These are phyloP conservation scores for Oryza longistaminata DNA, from an alignment of 176 grass and related monocot genomes.

Conservation along the genomic window DNA sequence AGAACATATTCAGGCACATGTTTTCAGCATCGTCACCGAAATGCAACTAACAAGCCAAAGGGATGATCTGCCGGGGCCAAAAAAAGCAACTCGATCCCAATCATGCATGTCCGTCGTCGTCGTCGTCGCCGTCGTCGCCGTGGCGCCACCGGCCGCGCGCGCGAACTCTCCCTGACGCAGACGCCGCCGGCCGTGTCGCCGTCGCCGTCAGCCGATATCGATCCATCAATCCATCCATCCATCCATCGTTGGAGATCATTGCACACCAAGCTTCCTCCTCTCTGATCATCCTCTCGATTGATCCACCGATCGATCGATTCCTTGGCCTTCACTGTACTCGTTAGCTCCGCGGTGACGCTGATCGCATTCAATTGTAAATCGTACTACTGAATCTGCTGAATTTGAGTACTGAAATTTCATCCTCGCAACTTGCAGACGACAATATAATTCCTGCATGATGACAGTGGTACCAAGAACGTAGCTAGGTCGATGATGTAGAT, in stretches of 20 bases:
- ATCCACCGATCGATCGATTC: background rate
- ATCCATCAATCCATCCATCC: background rate
- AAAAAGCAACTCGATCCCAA: constrained; percentile 33
- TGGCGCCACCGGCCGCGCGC: background rate
- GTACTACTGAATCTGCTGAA: background rate
- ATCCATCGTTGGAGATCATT: background rate
- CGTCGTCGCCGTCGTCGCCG: background rate
- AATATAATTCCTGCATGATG: constrained; percentile 15
- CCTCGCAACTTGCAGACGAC: constrained; percentile 2
- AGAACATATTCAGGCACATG: constrained; percentile 1
- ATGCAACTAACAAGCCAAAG: constrained; percentile 14
- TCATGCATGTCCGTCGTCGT: constrained; percentile 38
- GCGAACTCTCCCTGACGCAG: no score
- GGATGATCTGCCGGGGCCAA: constrained; percentile 30
- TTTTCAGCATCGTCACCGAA: constrained; percentile 1
- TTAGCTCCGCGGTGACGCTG: constrained; percentile 33
- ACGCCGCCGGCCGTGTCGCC: background rate
- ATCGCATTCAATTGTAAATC: background rate
- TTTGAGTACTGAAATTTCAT: background rate
- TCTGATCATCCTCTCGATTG: no score
- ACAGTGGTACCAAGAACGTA: constrained; percentile 19
- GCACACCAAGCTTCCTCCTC: background rate
- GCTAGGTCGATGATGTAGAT: constrained; percentile 43
- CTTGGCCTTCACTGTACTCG: constrained; percentile 31
- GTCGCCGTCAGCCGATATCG: background rate